These are phyloP conservation scores for Fraxinus greggii DNA, from an alignment of 305 asterid species.

Conservation along the genomic window DNA sequence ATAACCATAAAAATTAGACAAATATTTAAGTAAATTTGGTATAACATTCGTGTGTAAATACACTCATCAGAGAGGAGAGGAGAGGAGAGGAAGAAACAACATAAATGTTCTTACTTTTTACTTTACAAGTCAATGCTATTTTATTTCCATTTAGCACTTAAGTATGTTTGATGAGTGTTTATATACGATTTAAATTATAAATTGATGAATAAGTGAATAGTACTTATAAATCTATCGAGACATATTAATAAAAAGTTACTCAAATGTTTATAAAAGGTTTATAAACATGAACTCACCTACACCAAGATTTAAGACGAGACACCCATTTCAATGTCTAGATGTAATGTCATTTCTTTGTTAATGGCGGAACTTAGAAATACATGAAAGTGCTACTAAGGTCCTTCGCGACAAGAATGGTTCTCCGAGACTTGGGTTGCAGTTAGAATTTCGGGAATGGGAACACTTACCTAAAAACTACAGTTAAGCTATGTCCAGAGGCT, in stretches of 20 bases:
- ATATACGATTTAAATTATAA: no score
- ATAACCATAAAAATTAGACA: no score
- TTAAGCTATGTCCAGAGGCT: not conserved
- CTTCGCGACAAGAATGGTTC: not conserved
- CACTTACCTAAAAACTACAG: not conserved
- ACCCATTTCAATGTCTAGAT: not conserved
- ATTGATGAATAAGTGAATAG: not conserved
- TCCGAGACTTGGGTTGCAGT: not conserved
- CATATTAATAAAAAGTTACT: not conserved
- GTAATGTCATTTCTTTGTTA: not conserved
- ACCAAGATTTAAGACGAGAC: not conserved
- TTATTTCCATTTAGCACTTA: not conserved
- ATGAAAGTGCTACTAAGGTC: not conserved
- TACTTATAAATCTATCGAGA: no score
- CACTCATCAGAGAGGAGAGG: no score
- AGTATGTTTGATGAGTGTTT: not conserved
- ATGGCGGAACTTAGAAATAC: not conserved
- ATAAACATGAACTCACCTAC: not conserved
- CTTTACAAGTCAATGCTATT: not conserved
- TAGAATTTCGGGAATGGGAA: no score
- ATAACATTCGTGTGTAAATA: no score
- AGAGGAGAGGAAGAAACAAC: not conserved
- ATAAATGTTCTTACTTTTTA: no score
- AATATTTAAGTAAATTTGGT: no score
- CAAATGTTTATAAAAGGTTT: not conserved